These are phyloP conservation scores for Trichosporon sp. DNA, from an alignment of 1,284 basidiomycete species.

Conservation along the genomic window DNA sequence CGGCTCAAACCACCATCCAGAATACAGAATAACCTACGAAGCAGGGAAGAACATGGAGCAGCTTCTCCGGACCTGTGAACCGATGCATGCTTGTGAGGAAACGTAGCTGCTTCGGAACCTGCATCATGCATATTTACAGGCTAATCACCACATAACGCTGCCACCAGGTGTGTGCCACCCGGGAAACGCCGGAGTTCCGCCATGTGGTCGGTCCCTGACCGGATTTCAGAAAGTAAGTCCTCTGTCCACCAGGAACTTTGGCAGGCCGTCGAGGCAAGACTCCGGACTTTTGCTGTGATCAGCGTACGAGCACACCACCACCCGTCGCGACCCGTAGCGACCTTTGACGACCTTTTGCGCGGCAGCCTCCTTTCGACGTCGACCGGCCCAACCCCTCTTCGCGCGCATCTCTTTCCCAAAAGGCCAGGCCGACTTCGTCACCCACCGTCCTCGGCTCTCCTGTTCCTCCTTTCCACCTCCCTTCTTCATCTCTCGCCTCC, in stretches of 20 bases:
- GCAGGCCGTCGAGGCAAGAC: slow-evolving; percentile 1
- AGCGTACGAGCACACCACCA: neutral
- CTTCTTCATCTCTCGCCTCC: neutral
- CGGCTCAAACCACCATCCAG: no score
- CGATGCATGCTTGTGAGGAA: no score
- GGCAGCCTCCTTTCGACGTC: no score
- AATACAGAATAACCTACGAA: no score
- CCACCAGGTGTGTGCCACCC: neutral
- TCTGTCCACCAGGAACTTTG: neutral
- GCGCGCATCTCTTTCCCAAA: no score
- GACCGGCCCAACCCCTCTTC: neutral
- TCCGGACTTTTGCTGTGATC: neutral
- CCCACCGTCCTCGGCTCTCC: neutral
- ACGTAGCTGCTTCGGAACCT: no score
- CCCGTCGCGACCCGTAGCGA: neutral
- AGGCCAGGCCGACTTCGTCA: neutral
- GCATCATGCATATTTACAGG: neutral
- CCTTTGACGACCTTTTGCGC: neutral
- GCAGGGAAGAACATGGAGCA: no score
- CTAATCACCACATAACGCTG: neutral
- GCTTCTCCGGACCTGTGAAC: no score
- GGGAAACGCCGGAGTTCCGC: slow-evolving; percentile 3
- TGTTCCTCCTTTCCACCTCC: neutral
- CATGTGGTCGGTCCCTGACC: neutral
- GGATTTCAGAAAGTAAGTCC: slow-evolving; percentile 1